Evolutionary conservation across 352 stramenopile genomes (phyloP).

Genomic region (Phytophthora meadii): DNA sequence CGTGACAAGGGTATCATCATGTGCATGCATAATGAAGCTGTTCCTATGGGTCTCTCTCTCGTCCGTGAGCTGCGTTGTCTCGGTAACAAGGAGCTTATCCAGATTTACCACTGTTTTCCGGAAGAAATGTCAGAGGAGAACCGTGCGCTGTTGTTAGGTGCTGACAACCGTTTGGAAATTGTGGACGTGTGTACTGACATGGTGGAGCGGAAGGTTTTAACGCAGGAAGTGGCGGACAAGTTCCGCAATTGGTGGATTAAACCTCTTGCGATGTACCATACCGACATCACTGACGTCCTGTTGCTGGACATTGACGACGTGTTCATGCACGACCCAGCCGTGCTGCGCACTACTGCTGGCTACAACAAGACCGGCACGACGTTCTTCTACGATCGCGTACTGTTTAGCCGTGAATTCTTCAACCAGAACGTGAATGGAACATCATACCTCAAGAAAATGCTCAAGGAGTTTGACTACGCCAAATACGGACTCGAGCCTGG

Average conservation of each 20-base stretch:
- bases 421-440: constrained; percentile 39
- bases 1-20: constrained; percentile 51
- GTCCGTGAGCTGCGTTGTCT: constrained; percentile 56
- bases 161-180: constrained; percentile 50
- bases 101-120: constrained; percentile 61
- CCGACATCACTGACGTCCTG: constrained; percentile 52
- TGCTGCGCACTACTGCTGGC: constrained; percentile 34
- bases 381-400: constrained; percentile 75
- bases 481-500: constrained; percentile 37
- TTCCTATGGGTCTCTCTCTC: constrained; percentile 50
- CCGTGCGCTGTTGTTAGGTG: constrained; percentile 33
- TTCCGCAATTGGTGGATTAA: constrained; percentile 59
- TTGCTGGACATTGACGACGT: constrained; percentile 56
- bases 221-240: constrained; percentile 17
- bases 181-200: constrained; percentile 55
- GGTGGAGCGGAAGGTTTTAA: constrained; percentile 22
- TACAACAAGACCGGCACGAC: constrained; percentile 58
- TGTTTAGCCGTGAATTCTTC: constrained; percentile 54
- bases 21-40: constrained; percentile 48
- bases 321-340: constrained; percentile 44
- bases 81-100: constrained; percentile 52
- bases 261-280: constrained; percentile 52
- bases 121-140: constrained; percentile 46
- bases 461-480: constrained; percentile 62
- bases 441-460: constrained; percentile 45